phyloP scores from a whole-genome alignment of 2,329 filamentous ascomycete genomes.

The Talaromyces piceae region DNA sequence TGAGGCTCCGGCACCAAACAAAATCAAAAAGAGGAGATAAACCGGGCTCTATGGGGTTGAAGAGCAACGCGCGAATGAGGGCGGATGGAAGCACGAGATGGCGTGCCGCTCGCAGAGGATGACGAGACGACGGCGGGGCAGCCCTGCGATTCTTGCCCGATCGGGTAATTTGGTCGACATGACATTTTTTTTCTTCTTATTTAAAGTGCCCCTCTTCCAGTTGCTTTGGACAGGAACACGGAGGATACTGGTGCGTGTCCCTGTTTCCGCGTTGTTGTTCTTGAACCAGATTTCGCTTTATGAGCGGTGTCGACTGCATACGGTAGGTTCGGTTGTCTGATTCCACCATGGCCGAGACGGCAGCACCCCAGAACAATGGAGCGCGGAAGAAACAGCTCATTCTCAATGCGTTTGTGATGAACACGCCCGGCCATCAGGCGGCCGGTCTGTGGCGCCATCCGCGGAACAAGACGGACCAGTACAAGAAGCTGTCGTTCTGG shows the following conservation, averaged over 20 bases:
- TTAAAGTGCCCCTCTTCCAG: too few species aligned
- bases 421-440: constrained; percentile 39
- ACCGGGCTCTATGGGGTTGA: too few species aligned
- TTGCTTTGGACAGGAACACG: too few species aligned
- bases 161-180: background rate
- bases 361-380: background rate
- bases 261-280: too few species aligned
- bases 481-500: constrained; percentile 42
- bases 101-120: constrained; percentile 1
- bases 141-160: background rate
- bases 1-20: background rate
- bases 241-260: too few species aligned
- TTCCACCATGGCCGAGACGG: background rate
- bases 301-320: background rate
- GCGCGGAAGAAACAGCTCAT: constrained; percentile 8
- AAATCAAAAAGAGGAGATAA: too few species aligned
- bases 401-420: constrained; percentile 44
- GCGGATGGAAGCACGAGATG: background rate
- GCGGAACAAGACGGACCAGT: constrained; percentile 31
- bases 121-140: constrained; percentile 5
- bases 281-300: too few species aligned
- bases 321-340: background rate
- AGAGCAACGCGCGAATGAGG: background rate
- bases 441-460: constrained; percentile 18
- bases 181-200: too few species aligned